These are phyloP conservation scores for Podospora pseudopauciseta DNA, from an alignment of 495 filamentous ascomycete species.

Conservation along the genomic window DNA sequence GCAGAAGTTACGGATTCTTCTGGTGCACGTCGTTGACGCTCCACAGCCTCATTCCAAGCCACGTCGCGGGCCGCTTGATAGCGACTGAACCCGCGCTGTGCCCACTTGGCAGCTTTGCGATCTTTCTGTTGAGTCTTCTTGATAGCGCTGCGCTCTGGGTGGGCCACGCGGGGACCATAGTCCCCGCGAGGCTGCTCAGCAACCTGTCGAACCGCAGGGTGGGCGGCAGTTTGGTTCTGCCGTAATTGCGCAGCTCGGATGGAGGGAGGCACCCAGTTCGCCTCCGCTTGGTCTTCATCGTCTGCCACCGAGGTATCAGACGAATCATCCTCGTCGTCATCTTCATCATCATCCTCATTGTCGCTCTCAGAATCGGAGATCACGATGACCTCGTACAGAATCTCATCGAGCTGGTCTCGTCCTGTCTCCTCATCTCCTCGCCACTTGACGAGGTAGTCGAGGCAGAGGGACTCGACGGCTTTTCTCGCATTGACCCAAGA, in stretches of 20 bases:
- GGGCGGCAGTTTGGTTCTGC: not conserved
- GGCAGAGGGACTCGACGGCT: slow-evolving; percentile 63
- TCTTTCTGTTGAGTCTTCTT: slow-evolving; percentile 25
- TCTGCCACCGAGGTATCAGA: slow-evolving; percentile 28
- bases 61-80: slow-evolving; percentile 38
- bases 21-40: slow-evolving; percentile 24
- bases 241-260: not conserved
- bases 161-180: not conserved
- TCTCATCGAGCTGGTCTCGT: slow-evolving; percentile 70
- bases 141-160: slow-evolving; percentile 13
- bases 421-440: slow-evolving; percentile 80
- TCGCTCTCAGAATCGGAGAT: slow-evolving; percentile 77
- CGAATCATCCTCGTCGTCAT: slow-evolving; percentile 39
- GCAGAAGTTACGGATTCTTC: slow-evolving; percentile 10
- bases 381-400: slow-evolving; percentile 75
- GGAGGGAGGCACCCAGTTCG: not conserved
- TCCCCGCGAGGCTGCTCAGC: not conserved
- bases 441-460: slow-evolving; percentile 78
- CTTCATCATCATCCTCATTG: not conserved
- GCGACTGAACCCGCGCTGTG: slow-evolving; percentile 37
- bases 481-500: slow-evolving; percentile 66
- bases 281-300: not conserved
- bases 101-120: slow-evolving; percentile 24
- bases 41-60: slow-evolving; percentile 33
- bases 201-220: not conserved